Evolutionary conservation across 1,284 basidiomycete species (phyloP).

Genomic region (Cryptococcus deneoformans): DNA sequence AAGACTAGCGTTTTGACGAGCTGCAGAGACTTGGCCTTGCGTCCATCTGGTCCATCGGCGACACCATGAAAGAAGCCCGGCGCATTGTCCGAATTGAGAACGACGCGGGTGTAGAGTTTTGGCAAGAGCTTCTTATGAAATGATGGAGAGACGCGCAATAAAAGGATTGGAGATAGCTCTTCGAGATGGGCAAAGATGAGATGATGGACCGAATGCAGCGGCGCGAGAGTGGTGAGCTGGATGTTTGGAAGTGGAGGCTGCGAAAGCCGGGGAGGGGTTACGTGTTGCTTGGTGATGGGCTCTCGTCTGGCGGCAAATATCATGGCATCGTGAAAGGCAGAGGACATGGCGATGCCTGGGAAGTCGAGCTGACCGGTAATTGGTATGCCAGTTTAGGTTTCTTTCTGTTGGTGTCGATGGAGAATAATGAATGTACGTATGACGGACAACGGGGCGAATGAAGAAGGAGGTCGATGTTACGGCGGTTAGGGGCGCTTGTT

Average conservation of each 20-base stretch:
- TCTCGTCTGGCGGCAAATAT: neutral
- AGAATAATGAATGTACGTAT: too few relatives aligned
- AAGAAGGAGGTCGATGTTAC: neutral
- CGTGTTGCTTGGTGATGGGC: neutral
- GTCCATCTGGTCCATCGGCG: neutral
- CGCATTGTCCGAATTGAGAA: neutral
- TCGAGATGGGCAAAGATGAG: slow-evolving; percentile 2
- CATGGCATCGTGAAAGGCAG: neutral
- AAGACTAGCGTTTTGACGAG: slow-evolving; percentile 1
- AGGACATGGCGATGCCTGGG: neutral
- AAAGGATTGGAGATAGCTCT: neutral
- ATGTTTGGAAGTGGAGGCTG: neutral
- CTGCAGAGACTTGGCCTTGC: neutral
- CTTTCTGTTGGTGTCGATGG: too few relatives aligned
- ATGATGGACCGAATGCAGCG: neutral
- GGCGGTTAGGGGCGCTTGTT: too few relatives aligned
- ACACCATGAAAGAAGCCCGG: slow-evolving; percentile 7
- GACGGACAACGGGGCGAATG: too few relatives aligned
- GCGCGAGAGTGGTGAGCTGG: slow-evolving; percentile 1
- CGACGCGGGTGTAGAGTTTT: neutral
- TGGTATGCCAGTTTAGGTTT: too few relatives aligned
- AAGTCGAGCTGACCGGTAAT: neutral
- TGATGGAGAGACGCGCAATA: neutral
- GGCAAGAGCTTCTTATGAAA: slow-evolving; percentile 2
- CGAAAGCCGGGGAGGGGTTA: neutral